phyloP scores from a whole-genome alignment of 2,329 filamentous ascomycete genomes.

The Tympanopsis confertula region DNA sequence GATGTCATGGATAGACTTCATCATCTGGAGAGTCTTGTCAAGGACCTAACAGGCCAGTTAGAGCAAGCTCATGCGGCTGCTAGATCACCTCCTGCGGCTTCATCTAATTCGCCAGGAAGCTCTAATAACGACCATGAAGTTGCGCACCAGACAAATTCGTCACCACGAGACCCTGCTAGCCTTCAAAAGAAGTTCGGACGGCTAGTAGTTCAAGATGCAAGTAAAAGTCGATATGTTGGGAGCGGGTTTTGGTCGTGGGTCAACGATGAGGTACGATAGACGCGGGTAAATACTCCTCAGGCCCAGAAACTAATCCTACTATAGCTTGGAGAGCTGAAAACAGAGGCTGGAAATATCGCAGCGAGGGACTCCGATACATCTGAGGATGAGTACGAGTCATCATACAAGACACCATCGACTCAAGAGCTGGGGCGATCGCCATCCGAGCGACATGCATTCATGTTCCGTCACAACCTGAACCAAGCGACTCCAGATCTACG shows the following conservation, averaged over 20 bases:
- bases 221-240: slow-evolving; percentile 31
- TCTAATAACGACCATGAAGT: slow-evolving; percentile 10
- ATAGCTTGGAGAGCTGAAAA: slow-evolving; percentile 31
- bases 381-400: slow-evolving; percentile 21
- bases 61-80: slow-evolving; percentile 23
- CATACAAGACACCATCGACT: slow-evolving; percentile 16
- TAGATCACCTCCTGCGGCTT: slow-evolving; percentile 10
- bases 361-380: slow-evolving; percentile 22
- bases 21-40: slow-evolving; percentile 36
- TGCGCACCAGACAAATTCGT: slow-evolving; percentile 4
- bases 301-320: slow-evolving; percentile 8
- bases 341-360: slow-evolving; percentile 19
- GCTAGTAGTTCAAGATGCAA: slow-evolving; percentile 30
- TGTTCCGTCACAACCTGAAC: slow-evolving; percentile 33
- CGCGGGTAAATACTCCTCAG: slow-evolving; percentile 1
- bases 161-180: slow-evolving; percentile 3
- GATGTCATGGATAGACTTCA: slow-evolving; percentile 36
- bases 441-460: slow-evolving; percentile 33
- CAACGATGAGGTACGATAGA: slow-evolving; percentile 35
- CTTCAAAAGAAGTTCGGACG: slow-evolving; percentile 32
- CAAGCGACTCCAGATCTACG: slow-evolving; percentile 15
- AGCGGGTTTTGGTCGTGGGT: slow-evolving; percentile 42
- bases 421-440: slow-evolving; percentile 27
- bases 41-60: slow-evolving; percentile 32
- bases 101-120: slow-evolving; percentile 17